These are phyloP conservation scores for Begonia loranthoides DNA, from an alignment of 306 rosid genomes.

Conservation along the genomic window DNA sequence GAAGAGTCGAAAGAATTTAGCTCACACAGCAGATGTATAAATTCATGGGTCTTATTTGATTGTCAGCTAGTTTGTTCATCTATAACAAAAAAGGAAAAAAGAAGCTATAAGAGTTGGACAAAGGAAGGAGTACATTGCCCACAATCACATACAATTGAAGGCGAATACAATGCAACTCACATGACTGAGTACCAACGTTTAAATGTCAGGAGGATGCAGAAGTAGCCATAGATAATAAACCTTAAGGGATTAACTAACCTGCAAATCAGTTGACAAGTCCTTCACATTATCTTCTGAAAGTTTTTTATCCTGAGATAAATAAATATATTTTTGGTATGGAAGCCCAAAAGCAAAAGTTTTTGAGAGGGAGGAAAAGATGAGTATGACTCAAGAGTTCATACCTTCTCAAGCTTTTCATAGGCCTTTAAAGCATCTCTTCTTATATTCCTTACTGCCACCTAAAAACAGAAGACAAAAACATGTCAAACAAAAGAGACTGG, in stretches of 20 bases:
- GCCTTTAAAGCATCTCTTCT: constrained; percentile 95
- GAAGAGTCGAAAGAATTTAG: no score
- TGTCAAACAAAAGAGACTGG: no score
- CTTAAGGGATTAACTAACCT: constrained; percentile 36
- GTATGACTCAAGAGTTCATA: constrained; percentile 22
- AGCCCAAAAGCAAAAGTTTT: constrained; percentile 4
- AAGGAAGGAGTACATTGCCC: neutral
- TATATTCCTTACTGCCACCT: constrained; percentile 94
- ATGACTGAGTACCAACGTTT: neutral
- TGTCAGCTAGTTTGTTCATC: no score
- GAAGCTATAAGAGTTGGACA: neutral
- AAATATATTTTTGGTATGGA: no score
- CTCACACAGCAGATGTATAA: no score
- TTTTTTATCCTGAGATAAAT: constrained; percentile 69
- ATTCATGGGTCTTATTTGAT: no score
- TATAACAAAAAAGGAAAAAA: no score
- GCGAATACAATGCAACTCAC: neutral
- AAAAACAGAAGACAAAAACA: constrained; percentile 4
- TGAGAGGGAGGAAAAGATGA: constrained; percentile 6
- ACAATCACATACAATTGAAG: neutral
- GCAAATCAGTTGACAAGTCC: constrained; percentile 81
- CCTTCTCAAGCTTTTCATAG: constrained; percentile 95
- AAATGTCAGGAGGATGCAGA: neutral
- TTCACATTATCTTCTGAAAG: constrained; percentile 83
- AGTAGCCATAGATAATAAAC: constrained; percentile 1